These are phyloP conservation scores for Cryptosporidium sp. DNA, from an alignment of 169 alveolate genomes.

Conservation along the genomic window DNA sequence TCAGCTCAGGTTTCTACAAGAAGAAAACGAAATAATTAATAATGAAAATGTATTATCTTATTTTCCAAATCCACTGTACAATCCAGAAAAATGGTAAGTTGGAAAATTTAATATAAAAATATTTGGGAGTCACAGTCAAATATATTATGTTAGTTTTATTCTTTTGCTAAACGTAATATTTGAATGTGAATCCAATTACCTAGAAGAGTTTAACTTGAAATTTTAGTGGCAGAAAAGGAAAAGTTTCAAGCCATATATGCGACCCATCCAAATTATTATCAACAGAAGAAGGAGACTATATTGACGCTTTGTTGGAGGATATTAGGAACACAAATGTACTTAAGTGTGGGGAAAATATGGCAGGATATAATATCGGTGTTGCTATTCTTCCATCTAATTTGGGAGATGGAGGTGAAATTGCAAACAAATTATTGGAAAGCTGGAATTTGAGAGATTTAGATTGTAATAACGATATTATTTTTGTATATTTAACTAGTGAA, in stretches of 20 bases:
- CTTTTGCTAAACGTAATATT: not conserved
- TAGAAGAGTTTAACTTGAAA: not conserved
- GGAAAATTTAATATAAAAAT: not conserved
- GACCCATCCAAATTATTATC: constrained; percentile 49
- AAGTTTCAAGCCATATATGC: constrained; percentile 18
- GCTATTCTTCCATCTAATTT: constrained; percentile 43
- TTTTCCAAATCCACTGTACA: constrained; percentile 53
- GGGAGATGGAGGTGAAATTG: constrained; percentile 59
- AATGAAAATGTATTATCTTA: constrained; percentile 46
- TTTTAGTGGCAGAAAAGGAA: constrained; percentile 63
- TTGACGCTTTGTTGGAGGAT: constrained; percentile 59
- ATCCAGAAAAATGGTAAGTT: constrained; percentile 70
- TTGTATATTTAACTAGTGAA: constrained; percentile 57
- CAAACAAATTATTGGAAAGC: constrained; percentile 34
- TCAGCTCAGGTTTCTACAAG: not conserved
- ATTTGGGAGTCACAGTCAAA: not conserved
- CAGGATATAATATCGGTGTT: constrained; percentile 58
- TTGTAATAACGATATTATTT: constrained; percentile 39
- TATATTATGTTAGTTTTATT: not conserved
- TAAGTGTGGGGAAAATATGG: constrained; percentile 41
- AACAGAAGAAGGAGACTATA: constrained; percentile 61
- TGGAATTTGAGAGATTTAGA: constrained; percentile 40
- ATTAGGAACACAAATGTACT: not conserved
- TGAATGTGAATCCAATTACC: not conserved
- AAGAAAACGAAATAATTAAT: constrained; percentile 23